Conservation (phyloP, 2,329 filamentous ascomycete species). For the Colletotrichum cuscutae region DNA sequence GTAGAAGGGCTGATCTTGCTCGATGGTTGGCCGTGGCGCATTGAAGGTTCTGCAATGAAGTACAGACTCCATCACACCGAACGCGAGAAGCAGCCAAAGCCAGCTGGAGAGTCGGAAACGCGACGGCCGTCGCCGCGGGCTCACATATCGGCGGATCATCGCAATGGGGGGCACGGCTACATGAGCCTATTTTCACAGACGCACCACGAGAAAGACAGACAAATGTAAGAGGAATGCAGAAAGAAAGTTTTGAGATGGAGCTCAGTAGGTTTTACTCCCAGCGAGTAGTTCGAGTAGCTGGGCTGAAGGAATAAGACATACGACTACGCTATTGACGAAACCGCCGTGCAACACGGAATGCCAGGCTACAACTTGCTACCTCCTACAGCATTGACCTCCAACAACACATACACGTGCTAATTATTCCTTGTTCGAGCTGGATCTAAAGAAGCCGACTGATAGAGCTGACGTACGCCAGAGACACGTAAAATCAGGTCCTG, state of each 20-base stretch:
- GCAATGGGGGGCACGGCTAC: not conserved
- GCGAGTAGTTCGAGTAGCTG: not conserved
- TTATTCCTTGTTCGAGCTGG: slow-evolving; percentile 7
- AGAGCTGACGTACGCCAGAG: slow-evolving; percentile 2
- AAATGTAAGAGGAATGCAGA: not conserved
- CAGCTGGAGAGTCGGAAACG: slow-evolving; percentile 9
- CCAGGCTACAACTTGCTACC: not conserved
- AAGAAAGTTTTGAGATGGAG: not conserved
- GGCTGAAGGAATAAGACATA: not conserved
- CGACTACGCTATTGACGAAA: not conserved
- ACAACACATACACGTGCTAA: not conserved
- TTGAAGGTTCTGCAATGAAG: not conserved
- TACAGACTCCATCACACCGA: not conserved
- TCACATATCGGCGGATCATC: slow-evolving; percentile 30
- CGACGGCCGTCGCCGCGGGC: slow-evolving; percentile 6
- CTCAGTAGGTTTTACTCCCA: not conserved
- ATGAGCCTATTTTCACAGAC: not conserved
- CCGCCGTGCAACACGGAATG: not conserved
- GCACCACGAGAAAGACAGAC: not conserved
- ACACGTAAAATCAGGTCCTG: not conserved
- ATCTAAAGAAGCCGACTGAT: slow-evolving; percentile 5
- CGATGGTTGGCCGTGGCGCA: not conserved
- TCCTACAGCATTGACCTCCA: not conserved
- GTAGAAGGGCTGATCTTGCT: slow-evolving; percentile 28
- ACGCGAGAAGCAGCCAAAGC: slow-evolving; percentile 21